Evolutionary conservation across 2,329 filamentous ascomycete species (phyloP), one percentile per base, ranked within the genome.

Genomic region (Colletotrichum sp.): DNA sequence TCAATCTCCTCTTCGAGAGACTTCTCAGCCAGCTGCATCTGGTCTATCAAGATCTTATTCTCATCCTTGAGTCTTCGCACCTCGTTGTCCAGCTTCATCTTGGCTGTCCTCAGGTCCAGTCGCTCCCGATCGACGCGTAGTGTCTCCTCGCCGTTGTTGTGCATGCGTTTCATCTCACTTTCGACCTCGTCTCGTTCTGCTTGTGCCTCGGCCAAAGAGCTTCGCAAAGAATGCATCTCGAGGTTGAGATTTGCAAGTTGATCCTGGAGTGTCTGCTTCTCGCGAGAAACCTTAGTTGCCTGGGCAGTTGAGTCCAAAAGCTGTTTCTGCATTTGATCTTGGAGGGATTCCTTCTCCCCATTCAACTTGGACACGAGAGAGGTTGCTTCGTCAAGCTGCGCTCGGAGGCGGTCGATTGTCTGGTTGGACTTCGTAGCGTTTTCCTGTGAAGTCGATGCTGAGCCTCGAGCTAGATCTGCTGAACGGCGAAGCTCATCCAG

Each of bases 181-280:
- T 93, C 90, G 24, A 95, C 84, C 80, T 94, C 92, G 79, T 95
- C 92, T 13, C 93, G 90, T 79, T 95, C 93, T 3, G 92, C 90
- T 81, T 92, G 89, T 10, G 89, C 84, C 78, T 93, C 91, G 15
- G 89, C 88, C 15, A 92, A 85, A 1, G 89, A 89, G n/a, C 86
- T 85, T 65, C 89, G 89, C 26, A 93, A 84, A 39, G 90, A 88
- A 77, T 91, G 89, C 18, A 95, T 84, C 78, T 95, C 93, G 8
- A 90, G 83, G 71, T 91, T 91, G 67, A 92, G 84, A 75, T 86
- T 90, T 6, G 89, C 86, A 16, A 95, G 85, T 79, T 93, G 89
- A 75, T 93, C 92, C 77, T 94, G 92, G 16, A 95, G 84, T 6
- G 84, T 84, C 78, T 92, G 90, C 82, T 92, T 93, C 70, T 95